phyloP scores from a whole-genome alignment of 495 filamentous ascomycete species.

The Beverwykella pulmonaria region DNA sequence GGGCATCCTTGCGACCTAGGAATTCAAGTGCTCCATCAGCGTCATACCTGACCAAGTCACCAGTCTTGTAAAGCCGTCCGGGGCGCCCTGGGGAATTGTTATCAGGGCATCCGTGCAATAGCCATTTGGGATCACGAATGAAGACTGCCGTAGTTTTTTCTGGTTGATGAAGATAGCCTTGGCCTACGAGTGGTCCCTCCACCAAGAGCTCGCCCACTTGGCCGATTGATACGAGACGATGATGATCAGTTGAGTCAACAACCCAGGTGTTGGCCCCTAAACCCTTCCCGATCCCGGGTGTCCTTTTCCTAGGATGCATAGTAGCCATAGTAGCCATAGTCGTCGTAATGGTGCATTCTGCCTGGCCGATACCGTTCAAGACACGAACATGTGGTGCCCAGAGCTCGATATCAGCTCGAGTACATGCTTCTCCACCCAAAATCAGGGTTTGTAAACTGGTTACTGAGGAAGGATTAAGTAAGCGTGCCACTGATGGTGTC shows the following conservation, averaged over 20 bases:
- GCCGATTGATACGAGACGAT: slow-evolving; percentile 48
- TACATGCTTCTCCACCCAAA: slow-evolving; percentile 45
- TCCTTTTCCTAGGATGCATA: no score
- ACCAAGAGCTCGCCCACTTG: slow-evolving; percentile 53
- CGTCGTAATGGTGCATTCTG: slow-evolving; percentile 36
- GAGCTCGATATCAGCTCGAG: slow-evolving; percentile 44
- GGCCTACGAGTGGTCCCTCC: slow-evolving; percentile 48
- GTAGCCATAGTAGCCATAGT: neutral
- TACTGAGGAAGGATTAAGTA: neutral
- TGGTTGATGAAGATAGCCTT: slow-evolving; percentile 44
- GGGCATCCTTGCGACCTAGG: slow-evolving; percentile 49
- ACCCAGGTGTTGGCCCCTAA: slow-evolving; percentile 24
- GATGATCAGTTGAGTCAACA: slow-evolving; percentile 47
- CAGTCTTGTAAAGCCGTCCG: slow-evolving; percentile 46
- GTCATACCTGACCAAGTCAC: slow-evolving; percentile 44
- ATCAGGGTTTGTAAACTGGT: slow-evolving; percentile 41
- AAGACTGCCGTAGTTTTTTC: slow-evolving; percentile 39
- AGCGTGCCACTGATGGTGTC: neutral
- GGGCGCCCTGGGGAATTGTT: neutral
- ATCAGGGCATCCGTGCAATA: neutral
- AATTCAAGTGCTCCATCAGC: slow-evolving; percentile 47
- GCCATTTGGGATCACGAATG: slow-evolving; percentile 27
- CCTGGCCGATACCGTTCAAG: slow-evolving; percentile 56
- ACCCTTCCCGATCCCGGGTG: slow-evolving; percentile 35
- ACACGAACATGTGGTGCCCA: slow-evolving; percentile 48